phyloP scores from a whole-genome alignment of 371 early-diverging fungal genomes.

The Apophysomyces sp. region DNA sequence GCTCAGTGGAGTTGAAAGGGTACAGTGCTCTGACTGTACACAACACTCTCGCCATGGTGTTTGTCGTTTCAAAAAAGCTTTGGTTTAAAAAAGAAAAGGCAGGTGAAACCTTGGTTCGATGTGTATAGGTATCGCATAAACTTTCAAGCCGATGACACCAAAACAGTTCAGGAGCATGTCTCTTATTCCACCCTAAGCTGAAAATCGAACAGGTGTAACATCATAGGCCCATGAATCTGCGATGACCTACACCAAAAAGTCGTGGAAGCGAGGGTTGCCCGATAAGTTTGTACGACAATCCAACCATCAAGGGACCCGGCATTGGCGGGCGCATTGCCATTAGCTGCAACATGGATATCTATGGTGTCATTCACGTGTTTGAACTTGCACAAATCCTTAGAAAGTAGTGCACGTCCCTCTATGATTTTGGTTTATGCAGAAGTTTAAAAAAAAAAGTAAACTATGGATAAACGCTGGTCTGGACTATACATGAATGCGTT shows the following conservation, averaged over 20 bases:
- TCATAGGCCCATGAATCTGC: background rate
- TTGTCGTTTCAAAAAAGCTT: background rate
- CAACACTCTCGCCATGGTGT: background rate
- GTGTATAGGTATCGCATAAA: background rate
- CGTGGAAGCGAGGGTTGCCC: background rate
- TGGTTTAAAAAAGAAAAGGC: constrained; percentile 3
- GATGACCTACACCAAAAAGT: background rate
- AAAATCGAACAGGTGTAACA: background rate
- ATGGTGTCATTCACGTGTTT: background rate
- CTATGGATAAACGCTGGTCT: too few relatives aligned
- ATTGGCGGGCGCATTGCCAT: background rate
- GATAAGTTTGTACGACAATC: background rate
- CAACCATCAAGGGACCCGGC: background rate
- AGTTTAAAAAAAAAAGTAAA: background rate
- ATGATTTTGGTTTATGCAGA: background rate
- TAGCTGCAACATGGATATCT: background rate
- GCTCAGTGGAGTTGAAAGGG: constrained; percentile 50
- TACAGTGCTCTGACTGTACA: constrained; percentile 11
- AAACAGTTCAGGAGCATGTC: background rate
- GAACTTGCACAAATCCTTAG: background rate
- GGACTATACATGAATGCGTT: too few relatives aligned
- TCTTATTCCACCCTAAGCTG: background rate
- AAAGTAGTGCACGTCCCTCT: background rate
- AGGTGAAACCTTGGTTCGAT: background rate
- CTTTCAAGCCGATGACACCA: background rate